Evolutionary conservation across 805 yeast genomes (phyloP).

Genomic region (Metschnikowia henanensis): DNA sequence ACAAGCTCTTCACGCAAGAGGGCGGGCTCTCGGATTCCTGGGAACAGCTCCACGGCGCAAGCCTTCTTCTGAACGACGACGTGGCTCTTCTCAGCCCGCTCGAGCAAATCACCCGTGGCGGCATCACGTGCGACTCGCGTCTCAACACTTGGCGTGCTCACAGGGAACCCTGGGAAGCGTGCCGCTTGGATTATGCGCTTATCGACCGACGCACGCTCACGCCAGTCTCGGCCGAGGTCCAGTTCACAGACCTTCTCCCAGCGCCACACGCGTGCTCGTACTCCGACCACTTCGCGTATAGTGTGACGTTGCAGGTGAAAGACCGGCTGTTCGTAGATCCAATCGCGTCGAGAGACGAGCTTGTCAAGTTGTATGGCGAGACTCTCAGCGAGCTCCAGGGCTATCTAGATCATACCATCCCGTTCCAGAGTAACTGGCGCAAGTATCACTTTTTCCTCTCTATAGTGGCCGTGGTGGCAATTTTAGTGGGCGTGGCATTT

Average conservation of each 20-base stretch:
- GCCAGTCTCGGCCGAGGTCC: constrained; percentile 63
- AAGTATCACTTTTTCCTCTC: constrained; percentile 62
- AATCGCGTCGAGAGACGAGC: constrained; percentile 16
- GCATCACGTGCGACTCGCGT: constrained; percentile 86
- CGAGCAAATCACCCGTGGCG: constrained; percentile 69
- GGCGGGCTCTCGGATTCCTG: constrained; percentile 80
- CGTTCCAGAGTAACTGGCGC: constrained; percentile 66
- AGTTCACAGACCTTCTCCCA: constrained; percentile 69
- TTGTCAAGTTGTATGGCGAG: constrained; percentile 35
- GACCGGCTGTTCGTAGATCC: constrained; percentile 2
- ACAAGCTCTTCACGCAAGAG: constrained; percentile 65
- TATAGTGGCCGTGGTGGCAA: constrained; percentile 36
- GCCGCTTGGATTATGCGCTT: constrained; percentile 87
- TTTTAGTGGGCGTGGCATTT: constrained; percentile 60
- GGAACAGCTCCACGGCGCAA: constrained; percentile 61
- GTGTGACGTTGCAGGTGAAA: constrained; percentile 28
- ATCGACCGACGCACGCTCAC: constrained; percentile 55
- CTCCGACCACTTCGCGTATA: constrained; percentile 92
- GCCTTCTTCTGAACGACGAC: constrained; percentile 18
- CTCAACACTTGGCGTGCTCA: constrained; percentile 82
- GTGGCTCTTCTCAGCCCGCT: constrained; percentile 30
- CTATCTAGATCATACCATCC: constrained; percentile 46
- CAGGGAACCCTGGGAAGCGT: constrained; percentile 64
- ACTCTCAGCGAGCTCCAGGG: constrained; percentile 11
- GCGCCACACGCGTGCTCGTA: constrained; percentile 56